Evolutionary conservation across 2,329 filamentous ascomycete genomes (phyloP).

Genomic region (Coniochaeta hoffmannii): DNA sequence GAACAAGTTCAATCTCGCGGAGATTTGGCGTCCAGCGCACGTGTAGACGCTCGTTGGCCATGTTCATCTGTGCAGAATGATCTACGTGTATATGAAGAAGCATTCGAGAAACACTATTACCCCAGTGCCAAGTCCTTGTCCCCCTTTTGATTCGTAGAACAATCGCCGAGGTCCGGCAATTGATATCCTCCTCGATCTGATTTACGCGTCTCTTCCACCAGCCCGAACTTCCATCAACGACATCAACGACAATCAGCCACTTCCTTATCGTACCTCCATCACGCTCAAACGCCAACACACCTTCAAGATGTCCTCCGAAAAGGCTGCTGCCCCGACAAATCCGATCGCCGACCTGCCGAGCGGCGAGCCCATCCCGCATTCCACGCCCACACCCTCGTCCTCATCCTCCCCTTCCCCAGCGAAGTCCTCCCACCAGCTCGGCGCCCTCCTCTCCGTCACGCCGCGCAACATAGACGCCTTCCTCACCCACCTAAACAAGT

Average conservation of each 20-base stretch:
- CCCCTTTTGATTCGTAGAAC: not conserved
- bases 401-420: slow-evolving; percentile 3
- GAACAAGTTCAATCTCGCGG: not conserved
- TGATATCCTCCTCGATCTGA: not conserved
- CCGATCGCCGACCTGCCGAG: slow-evolving; percentile 17
- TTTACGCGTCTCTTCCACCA: not conserved
- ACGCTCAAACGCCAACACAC: not conserved
- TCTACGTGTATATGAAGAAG: not conserved
- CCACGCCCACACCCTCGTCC: slow-evolving; percentile 8
- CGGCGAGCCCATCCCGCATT: slow-evolving; percentile 15
- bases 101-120: not conserved
- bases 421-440: slow-evolving; percentile 11
- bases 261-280: not conserved
- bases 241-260: not conserved
- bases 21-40: not conserved
- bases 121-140: not conserved
- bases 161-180: slow-evolving; percentile 2
- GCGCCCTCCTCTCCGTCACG: slow-evolving; percentile 23
- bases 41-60: not conserved
- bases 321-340: not conserved
- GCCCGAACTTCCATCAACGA: not conserved
- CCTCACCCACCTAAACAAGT: slow-evolving; percentile 49
- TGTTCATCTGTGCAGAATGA: not conserved
- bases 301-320: not conserved
- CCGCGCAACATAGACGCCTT: slow-evolving; percentile 43